Conservation (phyloP, 2,329 filamentous ascomycete genomes). For the Arthrobotrys iridis region DNA sequence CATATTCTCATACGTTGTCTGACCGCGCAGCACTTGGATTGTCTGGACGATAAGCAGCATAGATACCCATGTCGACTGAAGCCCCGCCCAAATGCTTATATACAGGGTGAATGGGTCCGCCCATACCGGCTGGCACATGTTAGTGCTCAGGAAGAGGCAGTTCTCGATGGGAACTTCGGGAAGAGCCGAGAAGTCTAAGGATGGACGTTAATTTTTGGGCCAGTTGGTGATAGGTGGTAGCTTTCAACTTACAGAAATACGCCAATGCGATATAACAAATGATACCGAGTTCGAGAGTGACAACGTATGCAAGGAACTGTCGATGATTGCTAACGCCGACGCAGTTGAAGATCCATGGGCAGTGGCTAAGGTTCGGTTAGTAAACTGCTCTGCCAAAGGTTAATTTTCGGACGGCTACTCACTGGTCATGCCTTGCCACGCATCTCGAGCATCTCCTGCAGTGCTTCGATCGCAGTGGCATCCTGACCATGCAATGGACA, state of each 20-base stretch:
- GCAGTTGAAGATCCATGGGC: conserved; percentile 97
- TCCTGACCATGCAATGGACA: conserved; percentile 91
- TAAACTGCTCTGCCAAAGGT: background rate
- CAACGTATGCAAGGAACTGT: conserved; percentile 91
- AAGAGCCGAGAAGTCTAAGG: conserved; percentile 26
- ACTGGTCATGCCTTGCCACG: conserved; percentile 97
- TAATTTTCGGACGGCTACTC: conserved; percentile 62
- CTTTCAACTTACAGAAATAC: conserved; percentile 55
- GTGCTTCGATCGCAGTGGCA: conserved; percentile 92
- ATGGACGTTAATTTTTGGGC: conserved; percentile 56
- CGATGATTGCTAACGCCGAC: conserved; percentile 95
- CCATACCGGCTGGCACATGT: conserved; percentile 78
- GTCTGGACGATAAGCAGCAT: conserved; percentile 97
- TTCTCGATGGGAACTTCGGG: conserved; percentile 43
- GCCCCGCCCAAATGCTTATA: conserved; percentile 77
- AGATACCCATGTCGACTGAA: conserved; percentile 94
- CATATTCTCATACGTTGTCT: conserved; percentile 98
- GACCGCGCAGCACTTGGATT: conserved; percentile 87
- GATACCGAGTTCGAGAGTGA: conserved; percentile 77
- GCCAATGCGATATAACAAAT: conserved; percentile 33
- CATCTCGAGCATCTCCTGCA: conserved; percentile 91
- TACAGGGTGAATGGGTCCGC: conserved; percentile 86
- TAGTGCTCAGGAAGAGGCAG: conserved; percentile 80
- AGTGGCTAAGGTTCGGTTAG: conserved; percentile 72
- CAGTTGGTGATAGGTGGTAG: conserved; percentile 59